These are phyloP conservation scores for Eutrema yunnanense DNA, from an alignment of 345 rosid genomes.

Conservation along the genomic window DNA sequence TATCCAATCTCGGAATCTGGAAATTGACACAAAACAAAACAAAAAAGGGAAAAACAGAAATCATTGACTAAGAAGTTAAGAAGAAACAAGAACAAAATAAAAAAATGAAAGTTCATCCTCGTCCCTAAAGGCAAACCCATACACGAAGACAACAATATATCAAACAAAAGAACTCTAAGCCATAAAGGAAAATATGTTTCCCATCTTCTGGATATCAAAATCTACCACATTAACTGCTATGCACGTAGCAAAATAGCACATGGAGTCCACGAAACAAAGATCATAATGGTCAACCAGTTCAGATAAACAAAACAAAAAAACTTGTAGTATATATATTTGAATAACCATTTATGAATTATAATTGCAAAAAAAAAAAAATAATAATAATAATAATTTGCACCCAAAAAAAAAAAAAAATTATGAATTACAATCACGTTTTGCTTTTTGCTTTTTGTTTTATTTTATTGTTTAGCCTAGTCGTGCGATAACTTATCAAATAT, in stretches of 20 bases:
- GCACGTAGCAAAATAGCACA: constrained; percentile 23
- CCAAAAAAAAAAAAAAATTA: neutral
- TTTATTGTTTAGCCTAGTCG: constrained; percentile 14
- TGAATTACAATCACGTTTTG: neutral
- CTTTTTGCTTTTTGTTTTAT: neutral
- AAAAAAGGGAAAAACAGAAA: too few species aligned
- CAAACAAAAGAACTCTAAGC: too few species aligned
- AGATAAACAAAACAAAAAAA: neutral
- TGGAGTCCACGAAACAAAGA: constrained; percentile 23
- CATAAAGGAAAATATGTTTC: too few species aligned
- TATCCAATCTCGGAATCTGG: too few species aligned
- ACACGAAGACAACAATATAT: too few species aligned
- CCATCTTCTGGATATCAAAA: neutral
- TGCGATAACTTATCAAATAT: constrained; percentile 8
- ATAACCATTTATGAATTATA: neutral
- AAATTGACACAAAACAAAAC: too few species aligned
- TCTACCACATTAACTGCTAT: constrained; percentile 8
- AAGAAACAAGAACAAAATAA: too few species aligned
- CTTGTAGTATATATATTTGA: neutral
- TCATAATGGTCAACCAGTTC: neutral
- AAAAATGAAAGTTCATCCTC: too few species aligned
- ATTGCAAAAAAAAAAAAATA: too few species aligned
- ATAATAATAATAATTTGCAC: too few species aligned
- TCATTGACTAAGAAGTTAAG: too few species aligned
- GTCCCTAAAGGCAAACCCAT: too few species aligned